Evolutionary conservation across 495 filamentous ascomycete species (phyloP).

Genomic region (Penicillium cinerascens): DNA sequence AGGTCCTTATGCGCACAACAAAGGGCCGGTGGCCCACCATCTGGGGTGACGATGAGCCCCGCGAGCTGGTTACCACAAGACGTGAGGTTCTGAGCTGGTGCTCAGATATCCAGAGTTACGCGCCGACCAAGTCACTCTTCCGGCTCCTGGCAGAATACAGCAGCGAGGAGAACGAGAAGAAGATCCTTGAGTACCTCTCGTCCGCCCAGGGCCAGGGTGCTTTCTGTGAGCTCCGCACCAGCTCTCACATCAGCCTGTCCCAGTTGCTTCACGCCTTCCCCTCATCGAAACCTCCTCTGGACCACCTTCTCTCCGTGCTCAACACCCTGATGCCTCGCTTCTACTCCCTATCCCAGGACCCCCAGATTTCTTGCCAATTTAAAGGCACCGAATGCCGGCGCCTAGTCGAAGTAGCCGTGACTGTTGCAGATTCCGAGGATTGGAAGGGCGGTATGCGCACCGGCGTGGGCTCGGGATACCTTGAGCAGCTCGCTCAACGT

Average conservation of each 20-base stretch:
- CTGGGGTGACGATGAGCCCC: conserved; percentile 87
- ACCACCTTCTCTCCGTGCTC: conserved; percentile 74
- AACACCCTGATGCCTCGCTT: conserved; percentile 92
- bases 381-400: conserved; percentile 70
- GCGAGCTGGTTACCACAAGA: conserved; percentile 81
- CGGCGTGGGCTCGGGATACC: conserved; percentile 76
- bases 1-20: conserved; percentile 69
- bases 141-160: conserved; percentile 85
- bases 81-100: conserved; percentile 94
- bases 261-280: conserved; percentile 93
- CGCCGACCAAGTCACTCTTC: conserved; percentile 84
- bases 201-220: conserved; percentile 88
- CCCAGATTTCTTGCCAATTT: conserved; percentile 70
- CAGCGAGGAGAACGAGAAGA: conserved; percentile 73
- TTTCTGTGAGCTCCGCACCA: conserved; percentile 94
- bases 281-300: conserved; percentile 79
- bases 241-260: conserved; percentile 73
- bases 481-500: conserved; percentile 72
- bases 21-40: conserved; percentile 93
- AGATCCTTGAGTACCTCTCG: conserved; percentile 78
- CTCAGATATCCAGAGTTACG: conserved; percentile 85
- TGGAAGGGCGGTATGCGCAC: conserved; percentile 68
- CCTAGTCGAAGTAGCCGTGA: conserved; percentile 90
- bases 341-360: conserved; percentile 96
- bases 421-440: conserved; percentile 80